phyloP scores from a whole-genome alignment of 2,329 filamentous ascomycete genomes.

The Fusarium sp. region DNA sequence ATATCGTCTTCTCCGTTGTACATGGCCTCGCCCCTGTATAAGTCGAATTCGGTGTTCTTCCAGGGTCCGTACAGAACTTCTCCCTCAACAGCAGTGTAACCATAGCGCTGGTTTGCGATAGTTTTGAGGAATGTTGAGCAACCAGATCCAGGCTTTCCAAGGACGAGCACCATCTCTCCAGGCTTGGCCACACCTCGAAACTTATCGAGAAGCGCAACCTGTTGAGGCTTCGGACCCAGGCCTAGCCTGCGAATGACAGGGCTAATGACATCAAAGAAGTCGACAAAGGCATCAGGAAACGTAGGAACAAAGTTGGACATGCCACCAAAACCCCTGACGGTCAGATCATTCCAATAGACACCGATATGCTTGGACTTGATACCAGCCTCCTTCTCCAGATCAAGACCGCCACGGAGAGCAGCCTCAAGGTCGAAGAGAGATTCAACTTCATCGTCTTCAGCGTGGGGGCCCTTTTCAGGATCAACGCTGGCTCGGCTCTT shows the following conservation, averaged over 20 bases:
- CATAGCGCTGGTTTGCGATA: conserved; percentile 74
- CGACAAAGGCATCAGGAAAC: conserved; percentile 81
- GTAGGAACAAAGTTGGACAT: conserved; percentile 79
- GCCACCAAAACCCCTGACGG: conserved; percentile 81
- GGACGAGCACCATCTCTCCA: conserved; percentile 89
- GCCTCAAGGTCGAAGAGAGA: conserved; percentile 79
- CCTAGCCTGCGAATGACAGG: conserved; percentile 75
- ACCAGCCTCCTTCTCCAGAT: conserved; percentile 79
- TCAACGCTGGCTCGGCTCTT: conserved; percentile 57
- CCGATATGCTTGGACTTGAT: conserved; percentile 86
- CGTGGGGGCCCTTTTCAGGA: conserved; percentile 68
- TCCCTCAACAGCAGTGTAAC: conserved; percentile 70
- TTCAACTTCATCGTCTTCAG: conserved; percentile 59
- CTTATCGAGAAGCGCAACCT: conserved; percentile 79
- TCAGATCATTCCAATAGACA: conserved; percentile 82
- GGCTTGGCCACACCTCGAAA: conserved; percentile 80
- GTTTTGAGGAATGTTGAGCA: conserved; percentile 78
- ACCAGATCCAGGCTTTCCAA: conserved; percentile 81
- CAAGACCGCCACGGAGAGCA: conserved; percentile 77
- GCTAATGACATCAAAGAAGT: conserved; percentile 80
- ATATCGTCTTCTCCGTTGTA: conserved; percentile 87
- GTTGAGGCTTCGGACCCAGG: conserved; percentile 73
- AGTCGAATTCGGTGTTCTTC: conserved; percentile 76
- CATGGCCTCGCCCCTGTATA: conserved; percentile 84
- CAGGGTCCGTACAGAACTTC: conserved; percentile 85